Conservation (phyloP, 1,284 basidiomycete genomes). For the Leccinum discolor region DNA sequence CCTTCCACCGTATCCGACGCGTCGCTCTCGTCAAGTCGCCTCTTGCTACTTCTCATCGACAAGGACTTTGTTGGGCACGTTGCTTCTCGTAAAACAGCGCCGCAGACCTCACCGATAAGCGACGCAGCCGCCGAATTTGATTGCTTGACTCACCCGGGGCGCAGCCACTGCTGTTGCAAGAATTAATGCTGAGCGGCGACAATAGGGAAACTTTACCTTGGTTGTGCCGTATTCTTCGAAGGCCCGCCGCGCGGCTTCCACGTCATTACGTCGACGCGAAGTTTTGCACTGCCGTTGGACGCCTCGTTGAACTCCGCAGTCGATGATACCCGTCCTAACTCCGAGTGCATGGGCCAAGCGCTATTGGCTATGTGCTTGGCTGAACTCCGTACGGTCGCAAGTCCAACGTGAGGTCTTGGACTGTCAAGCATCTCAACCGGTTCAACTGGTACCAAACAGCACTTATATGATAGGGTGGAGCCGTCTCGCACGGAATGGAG, state of each 20-base stretch:
- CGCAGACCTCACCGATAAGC: slow-evolving; percentile 10
- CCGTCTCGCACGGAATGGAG: slow-evolving; percentile 12
- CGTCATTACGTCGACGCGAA: not conserved
- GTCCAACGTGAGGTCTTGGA: slow-evolving; percentile 11
- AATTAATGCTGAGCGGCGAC: slow-evolving; percentile 18
- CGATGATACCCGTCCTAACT: not conserved
- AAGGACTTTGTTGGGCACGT: not conserved
- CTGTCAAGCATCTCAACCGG: slow-evolving; percentile 1
- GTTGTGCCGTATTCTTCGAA: not conserved
- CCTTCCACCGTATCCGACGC: slow-evolving; percentile 7
- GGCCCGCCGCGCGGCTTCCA: not conserved
- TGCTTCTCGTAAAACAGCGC: not conserved
- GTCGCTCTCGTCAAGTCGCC: slow-evolving; percentile 18
- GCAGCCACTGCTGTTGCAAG: not conserved
- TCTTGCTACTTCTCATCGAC: slow-evolving; percentile 19
- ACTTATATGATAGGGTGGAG: not conserved
- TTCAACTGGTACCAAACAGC: slow-evolving; percentile 5
- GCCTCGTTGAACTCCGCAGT: not conserved
- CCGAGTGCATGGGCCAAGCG: not conserved
- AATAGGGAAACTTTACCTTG: slow-evolving; percentile 4
- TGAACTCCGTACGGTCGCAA: not conserved
- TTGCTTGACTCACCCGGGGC: too few species aligned
- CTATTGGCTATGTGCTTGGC: not conserved
- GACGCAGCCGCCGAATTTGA: not conserved
- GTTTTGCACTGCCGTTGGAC: not conserved